Base-by-base conservation (phyloP, 2,329 filamentous ascomycete species). In the Arthrobotrys sinensis region DNA sequence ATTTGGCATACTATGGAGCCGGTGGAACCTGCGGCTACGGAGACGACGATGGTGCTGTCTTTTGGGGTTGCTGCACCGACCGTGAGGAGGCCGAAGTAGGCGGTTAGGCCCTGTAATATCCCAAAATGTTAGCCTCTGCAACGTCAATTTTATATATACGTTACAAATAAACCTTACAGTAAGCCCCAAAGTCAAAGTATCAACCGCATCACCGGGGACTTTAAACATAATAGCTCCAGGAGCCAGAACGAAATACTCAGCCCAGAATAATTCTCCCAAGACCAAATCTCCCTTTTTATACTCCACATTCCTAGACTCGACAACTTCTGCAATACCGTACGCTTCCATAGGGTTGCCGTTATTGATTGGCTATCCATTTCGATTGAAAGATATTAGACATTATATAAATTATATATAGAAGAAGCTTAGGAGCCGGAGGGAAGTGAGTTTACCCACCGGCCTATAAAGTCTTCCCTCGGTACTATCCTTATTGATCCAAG, bases 1-100 rank as follows among this genome's bases (percentile, higher is more conserved):
- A 89, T 87, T 82, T 89, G 88, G 6, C 88, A 86, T 0, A 84
- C 86, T 82, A 87, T 85, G 60, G 82, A 84, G 0, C 87, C 87
- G 0, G 85, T 87, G 5, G 86, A 86, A 1, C 86, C 86, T 0
- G 86, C 87, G 0, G 87, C 86, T 1, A 85, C 86, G 45, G 84
- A 86, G 10, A 87, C 82, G 14, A 88, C 86, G 32, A 87, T 81
- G 2, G 84, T 84, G 72, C 87, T 84, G 2, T 84, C 84, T 8
- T 46, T 68, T 7, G 67, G 21, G 2, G 64, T 85, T 3, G 83
- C 82, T 19, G 82, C 82, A 10, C 83, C 85, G n/a, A 85, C 82
- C 28, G 85, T 84, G 24, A 82, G 80, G 10, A 87, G 81, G 4
- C 85, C 87, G 64, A 85, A 85, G 80, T 87, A 89, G 7, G 86